Conservation (phyloP, 352 stramenopile genomes). For the Sclerospora graminicola region DNA sequence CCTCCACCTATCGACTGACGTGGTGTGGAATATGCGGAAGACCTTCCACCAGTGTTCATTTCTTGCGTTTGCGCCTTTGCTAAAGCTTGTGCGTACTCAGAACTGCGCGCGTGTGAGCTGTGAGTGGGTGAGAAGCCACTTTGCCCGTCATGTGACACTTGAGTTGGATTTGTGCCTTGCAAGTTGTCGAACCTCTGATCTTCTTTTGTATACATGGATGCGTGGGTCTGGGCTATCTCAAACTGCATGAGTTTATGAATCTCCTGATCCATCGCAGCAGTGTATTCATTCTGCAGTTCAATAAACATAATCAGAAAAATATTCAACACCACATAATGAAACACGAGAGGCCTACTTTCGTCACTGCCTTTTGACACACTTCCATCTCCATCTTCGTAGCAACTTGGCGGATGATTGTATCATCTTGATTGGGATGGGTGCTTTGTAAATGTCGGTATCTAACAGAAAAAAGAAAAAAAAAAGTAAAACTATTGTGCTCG, state of each 20-base stretch:
- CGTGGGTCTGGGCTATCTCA: conserved; percentile 19
- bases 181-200: conserved; percentile 13
- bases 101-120: conserved; percentile 17
- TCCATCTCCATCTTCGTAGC: conserved; percentile 66
- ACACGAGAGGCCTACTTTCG: conserved; percentile 20
- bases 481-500: not conserved
- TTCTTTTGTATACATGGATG: conserved; percentile 5
- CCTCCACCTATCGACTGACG: conserved; percentile 14
- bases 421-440: conserved; percentile 45
- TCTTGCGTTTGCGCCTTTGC: conserved; percentile 20
- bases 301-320: conserved; percentile 1
- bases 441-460: conserved; percentile 60
- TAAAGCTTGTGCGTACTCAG: conserved; percentile 25
- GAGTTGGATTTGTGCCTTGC: conserved; percentile 1
- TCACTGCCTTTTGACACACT: conserved; percentile 33
- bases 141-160: conserved; percentile 8
- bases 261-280: conserved; percentile 42
- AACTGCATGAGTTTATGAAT: conserved; percentile 55
- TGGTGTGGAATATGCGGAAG: conserved; percentile 12
- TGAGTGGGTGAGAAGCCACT: conserved; percentile 12
- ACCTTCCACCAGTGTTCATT: not conserved
- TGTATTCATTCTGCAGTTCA: conserved; percentile 39
- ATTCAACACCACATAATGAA: conserved; percentile 5
- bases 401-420: conserved; percentile 36
- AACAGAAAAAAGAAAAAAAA: conserved; percentile 2